Evolutionary conservation across 2,329 filamentous ascomycete genomes (phyloP).

Genomic region (Ascomycota sp.): DNA sequence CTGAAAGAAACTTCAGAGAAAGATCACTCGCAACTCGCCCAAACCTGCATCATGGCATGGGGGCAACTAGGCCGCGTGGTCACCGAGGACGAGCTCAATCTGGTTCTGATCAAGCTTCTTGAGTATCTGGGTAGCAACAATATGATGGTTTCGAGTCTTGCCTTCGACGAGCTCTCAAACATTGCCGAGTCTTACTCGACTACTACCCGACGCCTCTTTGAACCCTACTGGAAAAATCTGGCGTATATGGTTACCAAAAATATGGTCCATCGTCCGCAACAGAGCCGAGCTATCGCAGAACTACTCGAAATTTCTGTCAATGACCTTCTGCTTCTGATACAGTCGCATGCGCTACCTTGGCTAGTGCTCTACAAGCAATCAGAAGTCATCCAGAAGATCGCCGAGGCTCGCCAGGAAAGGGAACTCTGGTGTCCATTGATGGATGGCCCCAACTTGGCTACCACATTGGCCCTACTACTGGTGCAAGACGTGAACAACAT

Average conservation of each 20-base stretch:
- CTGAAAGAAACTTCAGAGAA: conserved; percentile 52
- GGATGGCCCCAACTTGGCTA: conserved; percentile 31
- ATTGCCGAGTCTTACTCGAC: conserved; percentile 43
- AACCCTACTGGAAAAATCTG: conserved; percentile 72
- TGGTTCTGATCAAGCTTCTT: conserved; percentile 62
- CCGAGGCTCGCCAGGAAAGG: conserved; percentile 48
- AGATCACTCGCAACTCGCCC: conserved; percentile 43
- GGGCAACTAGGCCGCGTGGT: conserved; percentile 61
- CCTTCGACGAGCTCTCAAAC: conserved; percentile 60
- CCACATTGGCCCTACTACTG: conserved; percentile 35
- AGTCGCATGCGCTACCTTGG: conserved; percentile 65
- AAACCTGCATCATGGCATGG: conserved; percentile 70
- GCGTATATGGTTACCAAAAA: conserved; percentile 69
- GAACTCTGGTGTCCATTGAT: conserved; percentile 35
- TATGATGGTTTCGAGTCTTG: conserved; percentile 53
- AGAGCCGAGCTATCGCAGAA: conserved; percentile 59
- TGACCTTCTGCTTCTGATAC: conserved; percentile 52
- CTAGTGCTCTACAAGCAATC: conserved; percentile 57
- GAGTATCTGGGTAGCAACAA: conserved; percentile 75
- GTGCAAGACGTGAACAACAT: conserved; percentile 32
- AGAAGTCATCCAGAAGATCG: conserved; percentile 62
- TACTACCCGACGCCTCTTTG: conserved; percentile 46
- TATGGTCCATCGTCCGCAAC: conserved; percentile 57
- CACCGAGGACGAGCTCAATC: conserved; percentile 62
- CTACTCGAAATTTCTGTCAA: conserved; percentile 53